Evolutionary conservation across 2,329 filamentous ascomycete species (phyloP), one percentile per base, ranked within the genome.

Genomic region (Chaetomium sp.): DNA sequence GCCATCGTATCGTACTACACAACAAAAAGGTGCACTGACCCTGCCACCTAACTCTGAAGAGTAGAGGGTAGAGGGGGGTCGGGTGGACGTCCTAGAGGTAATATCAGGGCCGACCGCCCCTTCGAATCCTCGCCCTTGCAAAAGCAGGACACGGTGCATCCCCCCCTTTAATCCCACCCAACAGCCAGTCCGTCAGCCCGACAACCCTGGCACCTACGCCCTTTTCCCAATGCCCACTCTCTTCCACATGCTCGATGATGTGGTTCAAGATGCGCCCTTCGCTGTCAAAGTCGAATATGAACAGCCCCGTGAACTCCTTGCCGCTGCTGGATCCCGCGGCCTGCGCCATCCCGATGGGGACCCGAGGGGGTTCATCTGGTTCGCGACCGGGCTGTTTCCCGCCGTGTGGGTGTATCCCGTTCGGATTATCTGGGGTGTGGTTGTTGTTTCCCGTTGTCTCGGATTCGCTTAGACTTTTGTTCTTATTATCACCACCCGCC

Each of bases 201-300:
- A 97, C 90, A 19, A 99, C 88, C 67, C 86, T 89, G 27, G 89
- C 86, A 33, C 88, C 83, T n/a, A 86, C 75, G 12, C 84, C 91
- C 60, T 82, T 84, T 65, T 96, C 91, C 84, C 87, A 95, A 58
- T 89, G 84, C 41, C 86, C 83, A 12, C 86, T 85, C 65, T 94
- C 86, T 65, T 96, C 88, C 1, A 89, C 88, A 72, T 95, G 89
- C 72, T 99, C 94, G 66, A 99, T 97, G 0, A 89, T 95, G 70
- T 97, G 94, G 63, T 84, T 90, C 48, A 88, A 72, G 38, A 99
- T 84, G 60, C 90, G 80, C 1, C 94, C 94, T 65, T 95, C 81
- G 47, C 84, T 79, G 67, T 97, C 94, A 69, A 99, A 99, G 62
- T 95, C 89, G 69, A 99, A 99, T 57, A 96, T 86, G 71, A 97